A percentile compares a stretch with the other conserved stretches of the same genome.
These are phyloP conservation scores for Fusarium graminum DNA, from an alignment of 2,329 filamentous ascomycete genomes.

Conservation along the genomic window DNA sequence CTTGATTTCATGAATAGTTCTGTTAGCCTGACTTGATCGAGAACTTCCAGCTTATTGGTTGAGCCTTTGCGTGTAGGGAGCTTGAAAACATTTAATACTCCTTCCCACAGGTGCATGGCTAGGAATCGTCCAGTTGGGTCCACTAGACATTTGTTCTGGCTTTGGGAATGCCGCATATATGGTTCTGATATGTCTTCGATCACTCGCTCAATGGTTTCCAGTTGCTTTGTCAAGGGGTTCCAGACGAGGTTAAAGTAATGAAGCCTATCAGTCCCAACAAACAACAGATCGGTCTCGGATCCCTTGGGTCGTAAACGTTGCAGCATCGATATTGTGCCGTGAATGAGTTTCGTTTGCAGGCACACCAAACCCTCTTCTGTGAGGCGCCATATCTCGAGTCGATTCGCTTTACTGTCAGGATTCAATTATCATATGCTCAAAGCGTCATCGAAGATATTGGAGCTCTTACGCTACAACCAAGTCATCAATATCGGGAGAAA, in stretches of 20 bases:
- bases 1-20: constrained; percentile 72
- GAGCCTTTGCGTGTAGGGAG: constrained; percentile 62
- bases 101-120: constrained; percentile 71
- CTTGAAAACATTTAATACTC: constrained; percentile 68
- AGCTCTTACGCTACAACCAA: constrained; percentile 84
- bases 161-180: constrained; percentile 81
- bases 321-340: constrained; percentile 88
- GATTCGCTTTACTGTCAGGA: constrained; percentile 78
- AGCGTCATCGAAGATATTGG: constrained; percentile 26
- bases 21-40: constrained; percentile 68
- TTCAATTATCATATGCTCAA: constrained; percentile 49
- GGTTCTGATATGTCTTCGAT: constrained; percentile 69
- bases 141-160: constrained; percentile 83
- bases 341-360: constrained; percentile 77
- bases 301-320: constrained; percentile 82
- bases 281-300: constrained; percentile 83
- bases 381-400: constrained; percentile 84
- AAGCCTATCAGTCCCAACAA: constrained; percentile 90
- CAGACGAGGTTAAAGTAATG: constrained; percentile 93
- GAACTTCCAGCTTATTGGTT: constrained; percentile 60
- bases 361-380: constrained; percentile 74
- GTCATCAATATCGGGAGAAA: constrained; percentile 80
- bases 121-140: constrained; percentile 79
- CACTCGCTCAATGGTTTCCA: constrained; percentile 65
- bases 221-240: constrained; percentile 69